Percentiles rank a stretch among this genome's conserved stretches.
phyloP scores from a whole-genome alignment of 2,329 filamentous ascomycete species.

The Aspergillus pseudotamarii region DNA sequence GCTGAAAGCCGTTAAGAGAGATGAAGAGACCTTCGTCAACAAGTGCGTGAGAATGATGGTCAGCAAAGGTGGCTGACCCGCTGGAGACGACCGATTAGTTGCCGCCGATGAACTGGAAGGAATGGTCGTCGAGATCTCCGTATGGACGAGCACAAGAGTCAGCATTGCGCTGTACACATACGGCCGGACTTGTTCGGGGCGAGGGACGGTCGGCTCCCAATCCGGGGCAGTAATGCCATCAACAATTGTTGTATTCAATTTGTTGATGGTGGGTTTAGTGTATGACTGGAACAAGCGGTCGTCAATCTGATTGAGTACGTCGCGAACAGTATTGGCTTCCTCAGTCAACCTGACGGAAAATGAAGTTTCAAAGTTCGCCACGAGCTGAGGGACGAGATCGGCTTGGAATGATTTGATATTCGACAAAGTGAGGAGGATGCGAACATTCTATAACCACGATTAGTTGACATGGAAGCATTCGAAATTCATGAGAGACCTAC shows the following conservation, averaged over 20 bases:
- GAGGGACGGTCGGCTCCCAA: slow-evolving; percentile 67
- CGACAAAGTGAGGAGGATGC: slow-evolving; percentile 89
- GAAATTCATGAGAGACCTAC: slow-evolving; percentile 40
- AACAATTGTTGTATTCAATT: slow-evolving; percentile 70
- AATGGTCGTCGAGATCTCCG: slow-evolving; percentile 81
- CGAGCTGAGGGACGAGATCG: slow-evolving; percentile 83
- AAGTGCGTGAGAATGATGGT: slow-evolving; percentile 81
- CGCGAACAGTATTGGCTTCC: slow-evolving; percentile 86
- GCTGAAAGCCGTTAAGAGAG: slow-evolving; percentile 81
- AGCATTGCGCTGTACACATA: slow-evolving; percentile 91
- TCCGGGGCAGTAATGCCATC: slow-evolving; percentile 69
- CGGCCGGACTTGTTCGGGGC: slow-evolving; percentile 74
- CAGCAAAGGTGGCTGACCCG: slow-evolving; percentile 67
- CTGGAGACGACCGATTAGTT: slow-evolving; percentile 73
- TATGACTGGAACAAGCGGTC: slow-evolving; percentile 89
- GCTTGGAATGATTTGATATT: slow-evolving; percentile 84
- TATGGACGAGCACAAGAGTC: slow-evolving; percentile 85
- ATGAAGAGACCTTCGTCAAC: slow-evolving; percentile 76
- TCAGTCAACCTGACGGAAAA: slow-evolving; percentile 95
- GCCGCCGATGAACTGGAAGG: slow-evolving; percentile 67
- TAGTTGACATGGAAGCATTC: slow-evolving; percentile 10
- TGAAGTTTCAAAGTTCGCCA: slow-evolving; percentile 87
- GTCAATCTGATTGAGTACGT: slow-evolving; percentile 89
- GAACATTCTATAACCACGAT: slow-evolving; percentile 69
- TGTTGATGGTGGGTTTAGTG: slow-evolving; percentile 73